Base-by-base conservation (phyloP, 1,284 basidiomycete genomes). In the Pterula multifida region DNA sequence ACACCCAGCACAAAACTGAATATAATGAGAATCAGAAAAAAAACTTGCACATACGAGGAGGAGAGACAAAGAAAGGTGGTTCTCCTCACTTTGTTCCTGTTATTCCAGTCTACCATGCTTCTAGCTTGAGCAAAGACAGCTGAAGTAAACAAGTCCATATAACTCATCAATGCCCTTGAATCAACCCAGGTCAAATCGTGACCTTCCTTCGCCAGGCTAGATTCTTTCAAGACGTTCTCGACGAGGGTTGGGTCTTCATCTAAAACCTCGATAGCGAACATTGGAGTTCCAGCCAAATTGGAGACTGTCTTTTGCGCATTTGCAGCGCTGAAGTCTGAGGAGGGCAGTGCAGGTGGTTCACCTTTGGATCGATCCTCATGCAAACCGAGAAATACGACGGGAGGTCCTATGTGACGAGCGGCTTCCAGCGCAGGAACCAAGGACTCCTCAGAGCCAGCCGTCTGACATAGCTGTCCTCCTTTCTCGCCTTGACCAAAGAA, bases 91-190 rank as follows among this genome's bases (percentile, higher is more conserved):
- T 82, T 88, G 63, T 92, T 92, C 50, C 90, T 72, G 47, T 70
- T 70, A 62, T 94, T 94, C 93, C 92, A 96, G 62, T 95, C 92
- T 3, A 85, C 71, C 73, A 95, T 71, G 49, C 84, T 87, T 54
- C 89, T 70, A 1, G 81, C 87, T 50, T 77, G 72, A 0, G 89
- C 85, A 59, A 87, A 88, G 0, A 94, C 65, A 1, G 76, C 81
- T 1, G 83, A 88, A 44, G 81, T 79, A 60, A 79, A 76, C 36
- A 55, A 56, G 57, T 75, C 74, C 58, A 83, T 65, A 24, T 61
- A 66, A 3, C 70, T 68, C 62, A 81, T 79, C 21, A 83, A 71
- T 1, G 74, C 61, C 52, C 88, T 68, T 1, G 88, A 73, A 53
- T 93, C 90, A 9, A 72, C 71, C 70, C 87, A 96, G 36, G 68